Conservation (phyloP, 352 stramenopile genomes). For the Peronospora tabacina region DNA sequence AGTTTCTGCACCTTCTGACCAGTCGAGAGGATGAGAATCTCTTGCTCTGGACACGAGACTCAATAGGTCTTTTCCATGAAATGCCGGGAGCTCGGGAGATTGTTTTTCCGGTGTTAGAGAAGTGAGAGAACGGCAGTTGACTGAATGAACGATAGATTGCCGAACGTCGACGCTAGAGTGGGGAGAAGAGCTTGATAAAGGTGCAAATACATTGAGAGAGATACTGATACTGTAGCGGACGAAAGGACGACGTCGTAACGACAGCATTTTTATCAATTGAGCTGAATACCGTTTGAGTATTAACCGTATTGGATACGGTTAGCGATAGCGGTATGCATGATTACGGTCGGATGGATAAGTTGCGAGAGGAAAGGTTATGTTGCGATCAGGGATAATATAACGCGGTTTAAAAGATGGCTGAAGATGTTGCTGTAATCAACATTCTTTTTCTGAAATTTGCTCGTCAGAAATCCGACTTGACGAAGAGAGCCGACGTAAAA, state of each 20-base stretch:
- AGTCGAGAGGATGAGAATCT: constrained; percentile 51
- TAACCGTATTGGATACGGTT: too few relatives aligned
- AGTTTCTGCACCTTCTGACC: constrained; percentile 39
- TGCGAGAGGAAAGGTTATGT: not conserved
- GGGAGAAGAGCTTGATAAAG: not conserved
- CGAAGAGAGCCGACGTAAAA: too few relatives aligned
- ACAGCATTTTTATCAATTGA: not conserved
- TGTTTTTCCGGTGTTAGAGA: constrained; percentile 14
- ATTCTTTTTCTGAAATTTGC: too few relatives aligned
- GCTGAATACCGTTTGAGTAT: not conserved
- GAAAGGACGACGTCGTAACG: not conserved
- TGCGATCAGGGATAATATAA: not conserved
- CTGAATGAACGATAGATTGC: not conserved
- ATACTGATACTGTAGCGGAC: not conserved
- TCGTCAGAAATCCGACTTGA: too few relatives aligned
- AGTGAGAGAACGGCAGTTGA: constrained; percentile 5
- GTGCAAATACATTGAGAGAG: not conserved
- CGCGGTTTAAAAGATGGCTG: not conserved
- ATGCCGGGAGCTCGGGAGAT: constrained; percentile 20
- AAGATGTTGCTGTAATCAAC: not conserved
- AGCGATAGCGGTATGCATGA: not conserved
- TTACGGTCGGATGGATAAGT: not conserved
- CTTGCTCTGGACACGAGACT: constrained; percentile 50
- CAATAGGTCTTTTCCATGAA: constrained; percentile 61
- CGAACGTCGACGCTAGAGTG: not conserved